A percentile compares a stretch with the other conserved stretches of the same genome.
Conservation (phyloP, 2,329 filamentous ascomycete genomes). For the Pyricularia grisea region DNA sequence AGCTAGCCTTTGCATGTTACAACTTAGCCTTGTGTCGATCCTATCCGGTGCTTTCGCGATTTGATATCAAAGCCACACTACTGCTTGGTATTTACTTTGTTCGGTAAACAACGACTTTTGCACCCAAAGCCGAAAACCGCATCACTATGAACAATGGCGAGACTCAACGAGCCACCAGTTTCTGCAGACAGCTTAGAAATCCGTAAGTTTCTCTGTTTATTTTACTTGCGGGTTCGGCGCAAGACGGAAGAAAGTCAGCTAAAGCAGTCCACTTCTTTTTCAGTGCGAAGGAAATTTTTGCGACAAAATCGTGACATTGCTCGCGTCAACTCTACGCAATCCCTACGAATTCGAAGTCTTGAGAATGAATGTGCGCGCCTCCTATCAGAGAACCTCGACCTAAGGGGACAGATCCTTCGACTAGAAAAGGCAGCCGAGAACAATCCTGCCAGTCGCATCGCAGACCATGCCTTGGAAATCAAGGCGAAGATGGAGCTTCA, state of each 20-base stretch:
- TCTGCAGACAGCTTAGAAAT: constrained; percentile 63
- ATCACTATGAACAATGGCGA: constrained; percentile 54
- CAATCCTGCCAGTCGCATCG: constrained; percentile 46
- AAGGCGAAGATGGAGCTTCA: constrained; percentile 64
- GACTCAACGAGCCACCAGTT: constrained; percentile 66
- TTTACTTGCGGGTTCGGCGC: background rate
- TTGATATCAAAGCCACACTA: background rate
- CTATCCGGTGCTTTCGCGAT: background rate
- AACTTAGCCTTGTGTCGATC: background rate
- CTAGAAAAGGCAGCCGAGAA: constrained; percentile 59
- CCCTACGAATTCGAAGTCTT: constrained; percentile 64
- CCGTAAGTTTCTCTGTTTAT: constrained; percentile 39
- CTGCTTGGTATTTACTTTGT: background rate
- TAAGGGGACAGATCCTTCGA: constrained; percentile 60
- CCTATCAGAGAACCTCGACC: constrained; percentile 68
- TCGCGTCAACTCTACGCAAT: constrained; percentile 67
- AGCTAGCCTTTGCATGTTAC: background rate
- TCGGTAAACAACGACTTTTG: background rate
- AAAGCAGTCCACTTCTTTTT: background rate
- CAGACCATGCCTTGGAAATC: constrained; percentile 59
- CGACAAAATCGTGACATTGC: constrained; percentile 80
- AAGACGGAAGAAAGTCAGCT: background rate
- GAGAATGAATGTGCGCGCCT: constrained; percentile 68
- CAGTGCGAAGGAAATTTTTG: constrained; percentile 71
- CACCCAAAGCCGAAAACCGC: background rate